Evolutionary conservation across 129 eudicot genomes (phyloP), one percentile per base, ranked within the genome.

Genomic region (Tanacetum coccineum): DNA sequence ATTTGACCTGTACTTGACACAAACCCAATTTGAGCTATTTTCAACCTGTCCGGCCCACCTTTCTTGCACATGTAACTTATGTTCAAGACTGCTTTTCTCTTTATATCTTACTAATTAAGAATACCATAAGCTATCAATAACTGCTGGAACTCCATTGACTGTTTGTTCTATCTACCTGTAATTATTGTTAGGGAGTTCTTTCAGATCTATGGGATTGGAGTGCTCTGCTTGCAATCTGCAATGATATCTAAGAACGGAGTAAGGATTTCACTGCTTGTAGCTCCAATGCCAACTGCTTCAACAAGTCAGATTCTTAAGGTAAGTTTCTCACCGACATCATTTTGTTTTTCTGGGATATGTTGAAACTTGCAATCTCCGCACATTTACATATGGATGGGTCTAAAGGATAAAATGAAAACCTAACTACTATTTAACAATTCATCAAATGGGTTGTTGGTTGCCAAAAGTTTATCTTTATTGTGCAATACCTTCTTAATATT

Each of bases 201-300:
- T 86, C 98, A 28, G 78, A 73, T 70, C 62, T 76, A 72, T 93
- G 98, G 96, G 95, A 93, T 66, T 93, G 98, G 98, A 82, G 62
- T 72, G 74, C 76, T 17, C 89, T 93, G 50, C 85, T 95, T 66
- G 47, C 44, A 58, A 86, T 78, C 89, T 67, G 49, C 45, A 59
- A 86, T 78, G 92, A 86, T 93, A 67, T 81, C 84, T 39, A 66
- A 72, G 47, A 77, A 82, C 64, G 99, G 99, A 14, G 67, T 89
- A 12, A 82, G 99, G 30, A 93, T 89, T 66, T 93, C 99, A 61
- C 95, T 93, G 47, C 99, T 93, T 39, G 79, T 89, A 62, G 99
- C 99, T 19, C 99, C 99, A 17, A 89, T 93, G 99, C 99, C 99
- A 22, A 93, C 99, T 67, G 99, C 99, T 59, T 89, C 99, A 67